These are phyloP conservation scores for Aspergillus thermomutatus DNA, from an alignment of 2,329 filamentous ascomycete species.

Conservation along the genomic window DNA sequence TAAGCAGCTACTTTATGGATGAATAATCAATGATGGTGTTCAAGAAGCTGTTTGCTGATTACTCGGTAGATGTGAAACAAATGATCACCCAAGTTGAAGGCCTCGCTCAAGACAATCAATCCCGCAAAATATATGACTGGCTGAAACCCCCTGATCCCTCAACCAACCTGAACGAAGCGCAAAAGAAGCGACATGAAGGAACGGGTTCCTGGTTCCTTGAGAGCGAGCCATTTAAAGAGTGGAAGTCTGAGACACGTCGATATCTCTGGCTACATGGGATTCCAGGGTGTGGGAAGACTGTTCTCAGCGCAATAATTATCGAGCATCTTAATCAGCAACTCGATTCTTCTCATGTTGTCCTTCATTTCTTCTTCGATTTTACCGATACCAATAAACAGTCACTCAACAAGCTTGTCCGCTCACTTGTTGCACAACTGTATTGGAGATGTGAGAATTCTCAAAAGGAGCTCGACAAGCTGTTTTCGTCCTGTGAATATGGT, in stretches of 20 bases:
- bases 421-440: conserved; percentile 3
- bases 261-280: conserved; percentile 5
- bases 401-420: conserved; percentile 1
- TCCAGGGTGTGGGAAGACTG: conserved; percentile 3
- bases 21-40: too few species aligned
- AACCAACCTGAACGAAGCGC: neutral
- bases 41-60: too few species aligned
- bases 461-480: conserved; percentile 1
- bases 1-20: too few species aligned
- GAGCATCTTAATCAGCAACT: conserved; percentile 1
- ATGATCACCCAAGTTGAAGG: too few species aligned
- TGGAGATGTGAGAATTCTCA: neutral
- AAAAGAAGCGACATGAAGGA: neutral
- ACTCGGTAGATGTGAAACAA: too few species aligned
- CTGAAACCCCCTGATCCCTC: conserved; percentile 2
- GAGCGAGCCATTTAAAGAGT: neutral
- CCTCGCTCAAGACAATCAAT: too few species aligned
- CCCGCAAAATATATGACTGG: too few species aligned
- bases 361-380: conserved; percentile 8
- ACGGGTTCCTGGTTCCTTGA: conserved; percentile 1
- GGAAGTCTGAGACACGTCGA: neutral
- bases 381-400: conserved; percentile 3
- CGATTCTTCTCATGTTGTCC: neutral
- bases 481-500: neutral
- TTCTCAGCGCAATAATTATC: conserved; percentile 5